Percentiles rank a stretch among this genome's conserved stretches.
phyloP scores from a whole-genome alignment of 805 yeast genomes.

The Lipomyces oligophaga region DNA sequence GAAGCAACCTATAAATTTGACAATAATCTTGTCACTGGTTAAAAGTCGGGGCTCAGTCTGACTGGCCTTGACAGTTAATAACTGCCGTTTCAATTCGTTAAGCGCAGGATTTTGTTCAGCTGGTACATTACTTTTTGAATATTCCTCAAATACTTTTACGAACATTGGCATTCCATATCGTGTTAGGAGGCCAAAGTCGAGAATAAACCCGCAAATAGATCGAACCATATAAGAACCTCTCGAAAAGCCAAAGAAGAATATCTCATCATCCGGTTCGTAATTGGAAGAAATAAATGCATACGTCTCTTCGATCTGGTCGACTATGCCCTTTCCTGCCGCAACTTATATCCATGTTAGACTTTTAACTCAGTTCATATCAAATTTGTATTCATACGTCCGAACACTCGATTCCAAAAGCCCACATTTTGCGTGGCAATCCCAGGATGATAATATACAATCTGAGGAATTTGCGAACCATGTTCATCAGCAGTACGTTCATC shows the following conservation, averaged over 20 bases:
- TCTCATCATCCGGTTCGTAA: constrained; percentile 15
- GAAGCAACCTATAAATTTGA: constrained; percentile 18
- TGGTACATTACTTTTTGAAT: not conserved
- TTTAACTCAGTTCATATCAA: too few species aligned
- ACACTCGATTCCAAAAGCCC: constrained; percentile 1
- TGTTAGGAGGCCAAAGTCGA: constrained; percentile 9
- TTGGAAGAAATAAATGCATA: constrained; percentile 15
- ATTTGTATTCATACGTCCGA: too few species aligned
- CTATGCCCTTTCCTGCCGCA: constrained; percentile 7
- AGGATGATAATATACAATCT: constrained; percentile 13
- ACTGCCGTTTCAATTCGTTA: not conserved
- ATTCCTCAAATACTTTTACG: constrained; percentile 3
- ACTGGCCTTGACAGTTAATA: too few species aligned
- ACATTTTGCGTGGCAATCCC: constrained; percentile 5
- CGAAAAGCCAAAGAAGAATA: constrained; percentile 22
- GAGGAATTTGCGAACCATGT: constrained; percentile 4
- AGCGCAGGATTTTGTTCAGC: not conserved
- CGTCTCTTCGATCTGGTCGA: constrained; percentile 10
- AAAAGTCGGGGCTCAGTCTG: not conserved
- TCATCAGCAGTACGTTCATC: too few species aligned
- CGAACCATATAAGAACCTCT: constrained; percentile 22
- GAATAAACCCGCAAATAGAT: constrained; percentile 8
- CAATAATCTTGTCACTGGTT: not conserved
- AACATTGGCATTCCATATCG: constrained; percentile 13
- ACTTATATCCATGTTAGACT: not conserved